phyloP scores from a whole-genome alignment of 768 basidiomycete genomes.

The Amyloporia xantha region DNA sequence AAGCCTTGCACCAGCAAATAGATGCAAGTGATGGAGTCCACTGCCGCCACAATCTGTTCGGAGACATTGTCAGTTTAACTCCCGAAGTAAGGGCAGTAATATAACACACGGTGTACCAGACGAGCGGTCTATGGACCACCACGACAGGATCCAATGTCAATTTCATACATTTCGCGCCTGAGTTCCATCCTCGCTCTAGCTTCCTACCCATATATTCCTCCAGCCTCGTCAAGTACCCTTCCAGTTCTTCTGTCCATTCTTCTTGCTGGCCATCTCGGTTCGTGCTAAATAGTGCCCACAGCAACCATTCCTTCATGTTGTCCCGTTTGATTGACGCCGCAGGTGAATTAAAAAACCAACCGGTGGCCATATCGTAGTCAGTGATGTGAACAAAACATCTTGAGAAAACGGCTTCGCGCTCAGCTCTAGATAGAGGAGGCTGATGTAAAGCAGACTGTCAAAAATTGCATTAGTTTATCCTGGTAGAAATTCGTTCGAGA shows the following conservation, averaged over 20 bases:
- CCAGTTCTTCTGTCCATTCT: slow-evolving; percentile 46
- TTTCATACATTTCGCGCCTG: slow-evolving; percentile 38
- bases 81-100: not conserved
- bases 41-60: slow-evolving; percentile 42
- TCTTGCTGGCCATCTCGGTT: slow-evolving; percentile 24
- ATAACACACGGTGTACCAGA: slow-evolving; percentile 53
- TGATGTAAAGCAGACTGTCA: slow-evolving; percentile 27
- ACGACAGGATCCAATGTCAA: slow-evolving; percentile 51
- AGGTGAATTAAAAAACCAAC: slow-evolving; percentile 45
- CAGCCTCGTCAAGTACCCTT: slow-evolving; percentile 36
- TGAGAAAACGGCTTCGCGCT: slow-evolving; percentile 43
- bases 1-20: slow-evolving; percentile 40
- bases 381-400: slow-evolving; percentile 30
- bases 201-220: slow-evolving; percentile 35
- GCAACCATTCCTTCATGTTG: slow-evolving; percentile 55
- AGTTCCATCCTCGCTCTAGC: slow-evolving; percentile 35
- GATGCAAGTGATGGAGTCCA: slow-evolving; percentile 42
- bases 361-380: slow-evolving; percentile 29
- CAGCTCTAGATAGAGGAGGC: slow-evolving; percentile 31
- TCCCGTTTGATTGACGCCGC: slow-evolving; percentile 30
- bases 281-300: slow-evolving; percentile 55
- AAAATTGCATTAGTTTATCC: no score
- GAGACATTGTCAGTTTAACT: not conserved
- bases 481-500: no score
- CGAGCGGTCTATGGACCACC: slow-evolving; percentile 49